phyloP scores from a whole-genome alignment of 352 stramenopile species.

The Globisporangium okanoganense region DNA sequence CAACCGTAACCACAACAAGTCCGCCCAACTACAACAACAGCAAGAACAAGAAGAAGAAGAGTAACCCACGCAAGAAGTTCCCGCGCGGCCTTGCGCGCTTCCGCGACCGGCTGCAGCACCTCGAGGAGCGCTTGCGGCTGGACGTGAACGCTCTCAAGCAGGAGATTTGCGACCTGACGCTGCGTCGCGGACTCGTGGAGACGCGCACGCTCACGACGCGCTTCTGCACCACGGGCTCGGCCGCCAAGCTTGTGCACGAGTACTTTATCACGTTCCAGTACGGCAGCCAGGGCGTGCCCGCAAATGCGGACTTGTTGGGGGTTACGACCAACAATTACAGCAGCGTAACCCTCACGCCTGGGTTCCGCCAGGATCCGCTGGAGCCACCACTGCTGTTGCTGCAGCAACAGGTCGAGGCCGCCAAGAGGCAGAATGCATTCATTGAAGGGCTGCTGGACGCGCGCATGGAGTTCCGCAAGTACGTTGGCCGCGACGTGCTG shows the following conservation, averaged over 20 bases:
- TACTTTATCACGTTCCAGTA: constrained; percentile 23
- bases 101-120: constrained; percentile 21
- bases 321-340: neutral
- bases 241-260: constrained; percentile 15
- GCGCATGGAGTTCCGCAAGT: constrained; percentile 12
- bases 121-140: constrained; percentile 21
- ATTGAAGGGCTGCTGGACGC: constrained; percentile 10
- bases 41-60: no score
- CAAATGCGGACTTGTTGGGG: neutral
- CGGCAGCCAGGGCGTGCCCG: constrained; percentile 13
- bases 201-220: constrained; percentile 11
- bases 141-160: constrained; percentile 26
- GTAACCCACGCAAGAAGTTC: constrained; percentile 10
- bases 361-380: neutral
- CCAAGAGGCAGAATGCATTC: constrained; percentile 15
- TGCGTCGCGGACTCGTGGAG: constrained; percentile 13
- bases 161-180: constrained; percentile 22
- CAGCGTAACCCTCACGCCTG: neutral
- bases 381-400: neutral
- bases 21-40: neutral
- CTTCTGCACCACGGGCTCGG: constrained; percentile 2
- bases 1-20: neutral
- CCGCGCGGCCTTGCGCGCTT: constrained; percentile 11
- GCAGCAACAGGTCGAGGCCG: constrained; percentile 6
- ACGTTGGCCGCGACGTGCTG: constrained; percentile 14